Percentiles rank a stretch among this genome's conserved stretches.
These are phyloP conservation scores for Lojkania enalia DNA, from an alignment of 2,329 filamentous ascomycete species.

Conservation along the genomic window DNA sequence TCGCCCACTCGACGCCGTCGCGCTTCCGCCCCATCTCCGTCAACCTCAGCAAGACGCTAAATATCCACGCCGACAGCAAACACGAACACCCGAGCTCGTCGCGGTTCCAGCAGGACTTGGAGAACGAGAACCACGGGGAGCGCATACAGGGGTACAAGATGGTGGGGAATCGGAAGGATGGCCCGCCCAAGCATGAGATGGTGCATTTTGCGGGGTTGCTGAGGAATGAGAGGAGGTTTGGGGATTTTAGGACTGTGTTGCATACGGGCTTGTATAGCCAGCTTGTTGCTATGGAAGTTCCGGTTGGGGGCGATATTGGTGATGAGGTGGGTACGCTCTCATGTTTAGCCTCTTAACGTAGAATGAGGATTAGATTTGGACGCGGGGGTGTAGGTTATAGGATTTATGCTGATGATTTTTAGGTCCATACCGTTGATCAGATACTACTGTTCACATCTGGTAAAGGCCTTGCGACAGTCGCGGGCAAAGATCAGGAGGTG, in stretches of 20 bases:
- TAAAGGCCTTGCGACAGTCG: constrained; percentile 60
- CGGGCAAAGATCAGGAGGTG: constrained; percentile 60
- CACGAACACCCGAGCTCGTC: constrained; percentile 1
- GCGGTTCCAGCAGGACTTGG: neutral
- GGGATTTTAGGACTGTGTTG: constrained; percentile 63
- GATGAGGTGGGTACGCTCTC: too few species aligned
- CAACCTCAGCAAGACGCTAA: constrained; percentile 1
- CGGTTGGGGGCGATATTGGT: constrained; percentile 66
- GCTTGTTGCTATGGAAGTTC: constrained; percentile 67
- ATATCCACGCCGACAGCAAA: constrained; percentile 4
- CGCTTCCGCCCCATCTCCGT: constrained; percentile 9
- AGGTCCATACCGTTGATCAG: constrained; percentile 64
- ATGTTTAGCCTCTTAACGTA: too few species aligned
- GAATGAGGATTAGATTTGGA: too few species aligned
- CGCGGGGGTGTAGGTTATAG: too few species aligned
- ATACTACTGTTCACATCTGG: constrained; percentile 67
- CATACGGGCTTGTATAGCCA: constrained; percentile 66
- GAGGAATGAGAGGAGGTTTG: constrained; percentile 58
- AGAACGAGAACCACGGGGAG: neutral
- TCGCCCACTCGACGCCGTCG: constrained; percentile 10
- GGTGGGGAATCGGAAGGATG: constrained; percentile 30
- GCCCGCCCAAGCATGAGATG: constrained; percentile 53
- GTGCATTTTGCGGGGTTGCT: constrained; percentile 63
- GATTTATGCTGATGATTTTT: too few species aligned
- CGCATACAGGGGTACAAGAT: constrained; percentile 20